Base-by-base conservation (phyloP, 2,329 filamentous ascomycete species). In the Dactylonectria estremocensis region DNA sequence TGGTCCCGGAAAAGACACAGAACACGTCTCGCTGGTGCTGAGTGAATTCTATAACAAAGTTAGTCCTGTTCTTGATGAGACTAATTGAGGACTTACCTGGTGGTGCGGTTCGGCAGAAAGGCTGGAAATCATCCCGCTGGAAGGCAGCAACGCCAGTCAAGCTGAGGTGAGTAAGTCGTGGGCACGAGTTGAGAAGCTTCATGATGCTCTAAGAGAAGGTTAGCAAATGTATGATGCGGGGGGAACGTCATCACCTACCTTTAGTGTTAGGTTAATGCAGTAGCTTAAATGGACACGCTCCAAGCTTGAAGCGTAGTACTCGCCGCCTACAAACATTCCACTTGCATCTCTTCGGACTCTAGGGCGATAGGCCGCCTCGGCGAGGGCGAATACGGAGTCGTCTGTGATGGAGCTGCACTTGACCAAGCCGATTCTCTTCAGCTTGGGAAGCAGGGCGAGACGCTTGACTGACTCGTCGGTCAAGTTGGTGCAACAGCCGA, bases 281-380 rank as follows among this genome's bases (percentile, higher is more conserved):
- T 99, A 98, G 80, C 95, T 98, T 45, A 99, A 87, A 84, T 99
- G 96, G 10, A 99, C 96, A 73, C 96, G 89, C 83, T 99, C 96
- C 28, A 99, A 84, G 76, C 92, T 95, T 20, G 86, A 85, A 65
- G 85, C 85, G 60, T 84, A 90, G 70, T 84, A 89, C 73, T 87
- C 89, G 73, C 84, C 86, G 54, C 80, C 84, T 68, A 83, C 80
- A 64, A 80, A 81, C 74, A 83, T 83, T 9, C 84, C 86, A 11
- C 80, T 83, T 58, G 81, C 79, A 67, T 88, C 87, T 64, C 85
- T 82, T 22, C 86, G 83, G 18, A 84, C 81, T 5, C 87, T 81
- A 9, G 83, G 81, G 16, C 87, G 85, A 55, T 85, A 86, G 67
- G 89, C 91, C 2, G 92, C 90, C 72, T 91, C 90, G 8, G 95